Base-by-base conservation (phyloP, 306 rosid genomes). In the Cyclanthera cordifolia region DNA sequence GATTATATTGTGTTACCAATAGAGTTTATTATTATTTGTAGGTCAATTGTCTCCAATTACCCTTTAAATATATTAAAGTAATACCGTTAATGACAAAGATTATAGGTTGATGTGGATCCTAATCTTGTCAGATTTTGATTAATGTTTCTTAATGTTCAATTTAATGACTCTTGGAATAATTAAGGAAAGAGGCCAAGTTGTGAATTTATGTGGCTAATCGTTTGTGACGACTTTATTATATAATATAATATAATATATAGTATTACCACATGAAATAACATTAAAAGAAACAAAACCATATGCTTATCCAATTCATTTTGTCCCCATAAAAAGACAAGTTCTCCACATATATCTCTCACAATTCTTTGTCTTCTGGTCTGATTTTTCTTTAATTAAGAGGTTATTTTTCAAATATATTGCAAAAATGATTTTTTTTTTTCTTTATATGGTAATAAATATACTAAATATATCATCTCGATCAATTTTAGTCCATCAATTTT, bases 231-330 rank as follows among this genome's bases (percentile, higher is more conserved):
- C 52, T 23, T 45, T 16, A 47, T 28, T 59, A 59, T 25, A 28
- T 10, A 12, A 12, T 4, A 41, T 15, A 25, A 15, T 6, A 59
- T 25, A 28, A 3, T 4, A 12, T 4, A 41, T 15, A 25, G 8
- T 6, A 21, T 56, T 28, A 56, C 20, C 41, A 56, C 14, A 28
- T n/a, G n/a, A n/a, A n/a, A n/a, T 16, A 59, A 59, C 47, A 66
- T 46, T 66, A 15, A 66, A 46, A 66, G 54, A 66, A 24, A 66
- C 34, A 47, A 66, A 47, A 6, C 45, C 71, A 66, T 66, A 43
- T 66, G 71, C 43, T 7, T 8, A 66, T 66, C 71, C 53, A 5
- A 66, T 66, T 66, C 71, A 46, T 66, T 37, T 61, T 39, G 65
- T 57, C 45, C 43, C 45, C 9, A 10, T 37, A 37, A 4, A 59